These are phyloP conservation scores for Phaeolepiota aurea DNA, from an alignment of 768 basidiomycete species.

Conservation along the genomic window DNA sequence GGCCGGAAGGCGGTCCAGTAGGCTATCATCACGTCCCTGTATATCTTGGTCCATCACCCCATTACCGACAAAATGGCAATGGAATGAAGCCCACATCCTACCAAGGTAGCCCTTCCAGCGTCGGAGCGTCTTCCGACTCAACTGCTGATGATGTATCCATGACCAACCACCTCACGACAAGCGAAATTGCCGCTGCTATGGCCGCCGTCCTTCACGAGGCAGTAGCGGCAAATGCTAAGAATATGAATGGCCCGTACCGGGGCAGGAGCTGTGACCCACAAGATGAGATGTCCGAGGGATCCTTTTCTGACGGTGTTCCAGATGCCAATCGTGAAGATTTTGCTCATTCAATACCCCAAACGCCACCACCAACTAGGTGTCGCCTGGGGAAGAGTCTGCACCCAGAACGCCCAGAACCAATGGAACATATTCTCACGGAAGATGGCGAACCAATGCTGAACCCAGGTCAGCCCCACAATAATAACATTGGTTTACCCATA, in stretches of 20 bases:
- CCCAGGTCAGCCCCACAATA: constrained; percentile 39
- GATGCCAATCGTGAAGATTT: neutral
- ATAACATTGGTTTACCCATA: neutral
- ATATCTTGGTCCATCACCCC: constrained; percentile 34
- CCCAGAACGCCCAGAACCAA: constrained; percentile 29
- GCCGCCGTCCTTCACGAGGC: neutral
- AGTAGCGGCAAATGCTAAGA: neutral
- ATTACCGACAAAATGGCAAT: constrained; percentile 36
- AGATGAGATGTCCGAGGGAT: neutral
- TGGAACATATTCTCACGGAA: constrained; percentile 52
- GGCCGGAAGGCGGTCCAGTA: constrained; percentile 25
- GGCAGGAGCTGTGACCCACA: neutral
- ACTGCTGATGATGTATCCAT: neutral
- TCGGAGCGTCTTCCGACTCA: neutral
- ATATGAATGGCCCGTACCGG: neutral
- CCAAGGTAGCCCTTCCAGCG: neutral
- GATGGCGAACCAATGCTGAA: constrained; percentile 63
- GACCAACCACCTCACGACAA: neutral
- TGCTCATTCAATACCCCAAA: neutral
- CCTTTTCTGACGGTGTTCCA: neutral
- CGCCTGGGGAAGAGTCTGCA: constrained; percentile 12
- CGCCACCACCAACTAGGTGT: constrained; percentile 4
- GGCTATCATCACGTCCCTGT: constrained; percentile 24
- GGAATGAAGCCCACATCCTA: constrained; percentile 12
- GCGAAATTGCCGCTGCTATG: neutral